Evolutionary conservation across 148 eudicot species (phyloP).

Genomic region (Cornus suecica): DNA sequence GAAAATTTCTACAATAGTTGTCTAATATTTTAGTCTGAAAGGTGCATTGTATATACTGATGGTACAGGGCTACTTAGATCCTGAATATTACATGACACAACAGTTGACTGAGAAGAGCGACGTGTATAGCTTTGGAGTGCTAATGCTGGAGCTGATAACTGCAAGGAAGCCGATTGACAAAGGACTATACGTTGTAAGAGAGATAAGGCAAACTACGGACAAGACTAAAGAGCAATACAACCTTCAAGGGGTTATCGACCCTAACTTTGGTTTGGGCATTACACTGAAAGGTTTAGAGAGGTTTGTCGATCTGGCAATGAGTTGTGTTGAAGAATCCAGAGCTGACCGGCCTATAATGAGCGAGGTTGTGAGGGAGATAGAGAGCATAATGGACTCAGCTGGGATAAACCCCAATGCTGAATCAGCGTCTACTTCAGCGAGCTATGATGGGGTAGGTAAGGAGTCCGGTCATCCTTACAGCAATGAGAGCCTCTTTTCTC

Average conservation of each 20-base stretch:
- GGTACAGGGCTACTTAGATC: slow-evolving; percentile 60
- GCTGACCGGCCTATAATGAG: slow-evolving; percentile 50
- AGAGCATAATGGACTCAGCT: slow-evolving; percentile 37
- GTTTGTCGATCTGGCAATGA: slow-evolving; percentile 46
- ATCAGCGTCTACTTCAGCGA: slow-evolving; percentile 32
- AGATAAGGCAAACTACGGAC: slow-evolving; percentile 35
- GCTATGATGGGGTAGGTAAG: slow-evolving; percentile 21
- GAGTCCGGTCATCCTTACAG: neutral
- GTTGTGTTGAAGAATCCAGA: slow-evolving; percentile 44
- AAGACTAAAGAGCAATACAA: slow-evolving; percentile 30
- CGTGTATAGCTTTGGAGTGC: slow-evolving; percentile 61
- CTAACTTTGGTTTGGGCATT: slow-evolving; percentile 26
- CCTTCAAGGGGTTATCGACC: slow-evolving; percentile 42
- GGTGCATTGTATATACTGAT: too few species aligned
- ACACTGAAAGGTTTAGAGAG: slow-evolving; percentile 45
- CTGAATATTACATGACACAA: too few species aligned
- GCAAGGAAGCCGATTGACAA: slow-evolving; percentile 47
- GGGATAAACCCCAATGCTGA: slow-evolving; percentile 47
- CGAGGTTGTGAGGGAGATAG: slow-evolving; percentile 55
- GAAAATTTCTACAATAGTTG: too few species aligned
- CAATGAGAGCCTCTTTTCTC: too few species aligned
- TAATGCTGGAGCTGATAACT: slow-evolving; percentile 52
- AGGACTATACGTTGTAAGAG: slow-evolving; percentile 51
- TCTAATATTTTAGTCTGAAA: neutral
- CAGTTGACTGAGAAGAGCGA: slow-evolving; percentile 72